phyloP scores from a whole-genome alignment of 768 basidiomycete species.

The Porpolomopsis calyptriformis region DNA sequence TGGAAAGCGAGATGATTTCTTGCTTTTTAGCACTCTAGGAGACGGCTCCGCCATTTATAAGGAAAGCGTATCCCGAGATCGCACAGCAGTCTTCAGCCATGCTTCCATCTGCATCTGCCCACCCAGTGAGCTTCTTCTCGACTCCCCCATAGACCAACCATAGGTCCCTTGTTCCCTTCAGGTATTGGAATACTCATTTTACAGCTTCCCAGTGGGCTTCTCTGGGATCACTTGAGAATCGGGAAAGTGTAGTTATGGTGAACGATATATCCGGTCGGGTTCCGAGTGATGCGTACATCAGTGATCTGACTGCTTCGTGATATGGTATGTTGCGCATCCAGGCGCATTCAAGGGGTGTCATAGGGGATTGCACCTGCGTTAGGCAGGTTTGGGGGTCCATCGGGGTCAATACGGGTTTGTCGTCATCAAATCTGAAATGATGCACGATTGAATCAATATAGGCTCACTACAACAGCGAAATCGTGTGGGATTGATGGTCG shows the following conservation, averaged over 20 bases:
- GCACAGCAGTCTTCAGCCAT: slow-evolving; percentile 16
- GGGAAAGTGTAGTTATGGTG: slow-evolving; percentile 18
- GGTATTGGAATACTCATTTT: slow-evolving; percentile 21
- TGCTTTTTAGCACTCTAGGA: slow-evolving; percentile 20
- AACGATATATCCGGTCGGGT: slow-evolving; percentile 24
- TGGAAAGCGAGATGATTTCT: slow-evolving; percentile 10
- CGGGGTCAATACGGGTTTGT: slow-evolving; percentile 14
- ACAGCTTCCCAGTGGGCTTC: slow-evolving; percentile 1
- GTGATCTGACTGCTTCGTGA: slow-evolving; percentile 15
- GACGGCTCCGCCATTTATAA: slow-evolving; percentile 19
- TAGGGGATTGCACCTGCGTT: background rate
- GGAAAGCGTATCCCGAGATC: slow-evolving; percentile 21
- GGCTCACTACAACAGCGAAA: slow-evolving; percentile 20
- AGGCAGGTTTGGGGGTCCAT: slow-evolving; percentile 7
- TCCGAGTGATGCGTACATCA: slow-evolving; percentile 23
- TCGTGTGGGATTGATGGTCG: slow-evolving; percentile 8
- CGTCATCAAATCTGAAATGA: too few species aligned
- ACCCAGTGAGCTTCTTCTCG: slow-evolving; percentile 12
- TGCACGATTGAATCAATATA: slow-evolving; percentile 25
- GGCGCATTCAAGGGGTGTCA: background rate
- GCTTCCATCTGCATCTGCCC: slow-evolving; percentile 15
- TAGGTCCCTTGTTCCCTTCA: slow-evolving; percentile 14
- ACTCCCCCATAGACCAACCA: slow-evolving; percentile 10
- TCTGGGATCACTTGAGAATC: slow-evolving; percentile 15
- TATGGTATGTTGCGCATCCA: background rate